Percentiles rank a stretch among this genome's conserved stretches.
Evolutionary conservation across 1,284 basidiomycete genomes (phyloP).

Genomic region (Malassezia restricta): DNA sequence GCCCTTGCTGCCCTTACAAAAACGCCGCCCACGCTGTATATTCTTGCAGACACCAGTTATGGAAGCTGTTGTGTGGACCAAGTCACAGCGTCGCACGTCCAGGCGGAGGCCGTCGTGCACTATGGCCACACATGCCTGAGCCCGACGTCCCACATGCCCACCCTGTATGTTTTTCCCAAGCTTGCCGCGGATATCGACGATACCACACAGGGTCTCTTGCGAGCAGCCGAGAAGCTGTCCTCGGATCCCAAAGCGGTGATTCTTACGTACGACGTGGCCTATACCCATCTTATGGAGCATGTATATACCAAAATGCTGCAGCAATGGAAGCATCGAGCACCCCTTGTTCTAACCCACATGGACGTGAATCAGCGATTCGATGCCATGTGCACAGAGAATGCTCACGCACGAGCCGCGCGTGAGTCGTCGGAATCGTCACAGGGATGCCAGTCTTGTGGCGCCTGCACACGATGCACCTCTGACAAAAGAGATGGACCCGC

Average conservation of each 20-base stretch:
- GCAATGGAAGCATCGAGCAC: conserved; percentile 8
- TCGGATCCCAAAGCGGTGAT: conserved; percentile 48
- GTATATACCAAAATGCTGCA: conserved; percentile 48
- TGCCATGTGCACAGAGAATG: neutral
- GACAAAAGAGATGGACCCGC: neutral
- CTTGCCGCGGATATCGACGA: conserved; percentile 51
- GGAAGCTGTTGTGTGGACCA: conserved; percentile 97
- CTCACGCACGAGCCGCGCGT: neutral
- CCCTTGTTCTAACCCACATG: conserved; percentile 23
- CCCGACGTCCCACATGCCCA: conserved; percentile 66
- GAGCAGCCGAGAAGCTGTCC: conserved; percentile 12
- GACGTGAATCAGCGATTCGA: conserved; percentile 28
- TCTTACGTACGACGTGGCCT: conserved; percentile 68
- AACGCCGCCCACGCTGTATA: conserved; percentile 56
- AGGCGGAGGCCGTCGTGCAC: conserved; percentile 82
- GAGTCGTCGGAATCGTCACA: neutral
- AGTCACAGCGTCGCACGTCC: conserved; percentile 82
- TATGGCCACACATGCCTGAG: conserved; percentile 95
- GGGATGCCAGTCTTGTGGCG: neutral
- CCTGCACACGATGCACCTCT: neutral
- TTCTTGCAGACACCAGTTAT: conserved; percentile 91
- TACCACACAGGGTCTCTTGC: conserved; percentile 17
- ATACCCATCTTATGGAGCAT: conserved; percentile 50
- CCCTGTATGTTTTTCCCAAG: conserved; percentile 72
- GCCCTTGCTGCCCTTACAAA: conserved; percentile 51